These are phyloP conservation scores for Mortierella sp. DNA, from an alignment of 371 early-diverging fungal species.

Conservation along the genomic window DNA sequence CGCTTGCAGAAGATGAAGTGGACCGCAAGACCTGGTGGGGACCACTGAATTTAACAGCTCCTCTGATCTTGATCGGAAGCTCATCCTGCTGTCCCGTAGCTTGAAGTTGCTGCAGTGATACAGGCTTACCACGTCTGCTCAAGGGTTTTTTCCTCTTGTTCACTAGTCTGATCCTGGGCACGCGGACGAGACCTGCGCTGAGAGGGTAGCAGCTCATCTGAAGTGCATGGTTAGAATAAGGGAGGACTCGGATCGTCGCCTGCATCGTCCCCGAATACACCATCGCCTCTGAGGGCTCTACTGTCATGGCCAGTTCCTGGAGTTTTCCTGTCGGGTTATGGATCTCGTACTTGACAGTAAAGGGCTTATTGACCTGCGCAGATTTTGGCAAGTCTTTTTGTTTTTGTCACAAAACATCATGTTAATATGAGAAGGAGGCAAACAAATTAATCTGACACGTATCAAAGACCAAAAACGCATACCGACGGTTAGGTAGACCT, in stretches of 20 bases:
- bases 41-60: slow-evolving; percentile 8
- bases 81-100: slow-evolving; percentile 21
- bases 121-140: slow-evolving; percentile 8
- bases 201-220: slow-evolving; percentile 59
- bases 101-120: slow-evolving; percentile 10
- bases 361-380: slow-evolving; percentile 66
- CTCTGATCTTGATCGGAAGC: slow-evolving; percentile 36
- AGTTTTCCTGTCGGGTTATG: slow-evolving; percentile 70
- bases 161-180: slow-evolving; percentile 64
- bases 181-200: slow-evolving; percentile 61
- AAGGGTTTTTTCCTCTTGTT: slow-evolving; percentile 31
- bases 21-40: too few species aligned
- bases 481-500: slow-evolving; percentile 52
- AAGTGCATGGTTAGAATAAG: slow-evolving; percentile 46
- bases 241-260: slow-evolving; percentile 66
- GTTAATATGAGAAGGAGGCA: not conserved
- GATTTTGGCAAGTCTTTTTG: slow-evolving; percentile 67
- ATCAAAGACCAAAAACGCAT: too few species aligned
- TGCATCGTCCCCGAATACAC: slow-evolving; percentile 80
- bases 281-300: slow-evolving; percentile 80
- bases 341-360: slow-evolving; percentile 69
- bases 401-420: too few species aligned
- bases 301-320: slow-evolving; percentile 65
- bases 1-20: not conserved
- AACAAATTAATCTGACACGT: too few species aligned